Percentiles rank a stretch among this genome's conserved stretches.
Conservation (phyloP, 1,139 yeast species). For the Yamadazyma trypodendri region DNA sequence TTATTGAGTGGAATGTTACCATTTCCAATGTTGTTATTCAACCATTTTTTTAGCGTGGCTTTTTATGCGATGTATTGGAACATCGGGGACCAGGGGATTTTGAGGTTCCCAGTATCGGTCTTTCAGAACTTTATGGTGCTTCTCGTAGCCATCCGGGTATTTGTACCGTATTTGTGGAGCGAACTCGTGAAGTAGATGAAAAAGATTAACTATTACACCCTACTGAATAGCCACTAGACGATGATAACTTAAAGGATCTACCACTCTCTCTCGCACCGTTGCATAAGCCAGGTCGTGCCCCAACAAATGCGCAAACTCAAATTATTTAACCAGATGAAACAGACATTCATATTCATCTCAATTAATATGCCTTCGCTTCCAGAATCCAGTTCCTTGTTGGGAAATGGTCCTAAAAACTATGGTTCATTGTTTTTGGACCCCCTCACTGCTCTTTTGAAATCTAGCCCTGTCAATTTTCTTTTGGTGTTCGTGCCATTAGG, state of each 20-base stretch:
- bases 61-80: conserved; percentile 76
- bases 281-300: too few relatives aligned
- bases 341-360: not conserved
- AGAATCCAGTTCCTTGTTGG: conserved; percentile 7
- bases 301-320: too few relatives aligned
- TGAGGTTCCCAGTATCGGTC: conserved; percentile 72
- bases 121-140: conserved; percentile 68
- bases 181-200: conserved; percentile 37
- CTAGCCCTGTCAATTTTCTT: conserved; percentile 77
- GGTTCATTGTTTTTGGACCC: conserved; percentile 10
- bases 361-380: conserved; percentile 2
- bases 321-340: too few relatives aligned
- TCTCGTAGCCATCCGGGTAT: conserved; percentile 72
- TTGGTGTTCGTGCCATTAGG: conserved; percentile 87
- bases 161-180: conserved; percentile 69
- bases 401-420: conserved; percentile 1
- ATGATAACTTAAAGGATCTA: not conserved
- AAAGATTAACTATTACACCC: too few relatives aligned
- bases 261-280: not conserved
- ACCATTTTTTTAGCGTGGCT: conserved; percentile 89
- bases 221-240: not conserved
- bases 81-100: conserved; percentile 60
- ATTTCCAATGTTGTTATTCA: conserved; percentile 67
- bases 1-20: conserved; percentile 82
- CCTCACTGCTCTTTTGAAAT: conserved; percentile 37